phyloP scores from a whole-genome alignment of 2,329 filamentous ascomycete genomes.

The Pestalotiopsis sp. region DNA sequence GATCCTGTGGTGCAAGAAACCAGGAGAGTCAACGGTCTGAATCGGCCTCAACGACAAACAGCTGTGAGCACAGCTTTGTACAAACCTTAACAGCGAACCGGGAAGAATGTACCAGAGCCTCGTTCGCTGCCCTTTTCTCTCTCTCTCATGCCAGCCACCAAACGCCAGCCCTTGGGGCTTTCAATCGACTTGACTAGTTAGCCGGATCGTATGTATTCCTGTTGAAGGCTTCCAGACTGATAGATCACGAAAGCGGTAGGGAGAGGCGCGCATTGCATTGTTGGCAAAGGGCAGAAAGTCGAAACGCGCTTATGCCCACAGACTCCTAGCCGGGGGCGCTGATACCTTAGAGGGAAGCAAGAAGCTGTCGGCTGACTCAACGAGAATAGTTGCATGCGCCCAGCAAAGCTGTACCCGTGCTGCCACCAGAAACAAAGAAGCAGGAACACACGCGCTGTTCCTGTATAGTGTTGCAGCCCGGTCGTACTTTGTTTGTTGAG shows the following conservation, averaged over 20 bases:
- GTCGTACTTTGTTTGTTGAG: not conserved
- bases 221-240: not conserved
- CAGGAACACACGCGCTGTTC: slow-evolving; percentile 5
- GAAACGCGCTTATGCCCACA: slow-evolving; percentile 7
- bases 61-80: slow-evolving; percentile 10
- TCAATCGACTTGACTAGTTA: not conserved
- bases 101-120: slow-evolving; percentile 30
- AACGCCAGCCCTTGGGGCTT: slow-evolving; percentile 26
- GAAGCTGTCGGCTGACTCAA: not conserved
- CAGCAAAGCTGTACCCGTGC: not conserved
- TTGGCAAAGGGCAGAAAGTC: not conserved
- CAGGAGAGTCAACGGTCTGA: not conserved
- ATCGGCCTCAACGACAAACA: slow-evolving; percentile 15
- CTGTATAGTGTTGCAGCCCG: slow-evolving; percentile 3
- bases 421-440: slow-evolving; percentile 1
- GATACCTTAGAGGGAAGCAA: not conserved
- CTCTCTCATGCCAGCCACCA: slow-evolving; percentile 29
- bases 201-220: not conserved
- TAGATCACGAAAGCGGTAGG: not conserved
- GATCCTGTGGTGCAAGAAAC: not conserved
- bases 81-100: slow-evolving; percentile 22
- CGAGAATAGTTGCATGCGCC: not conserved
- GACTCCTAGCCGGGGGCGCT: not conserved
- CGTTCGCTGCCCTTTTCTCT: slow-evolving; percentile 13
- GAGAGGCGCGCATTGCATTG: not conserved